phyloP scores from a whole-genome alignment of 106 monocot species.

The Dactylorhiza incarnata region DNA sequence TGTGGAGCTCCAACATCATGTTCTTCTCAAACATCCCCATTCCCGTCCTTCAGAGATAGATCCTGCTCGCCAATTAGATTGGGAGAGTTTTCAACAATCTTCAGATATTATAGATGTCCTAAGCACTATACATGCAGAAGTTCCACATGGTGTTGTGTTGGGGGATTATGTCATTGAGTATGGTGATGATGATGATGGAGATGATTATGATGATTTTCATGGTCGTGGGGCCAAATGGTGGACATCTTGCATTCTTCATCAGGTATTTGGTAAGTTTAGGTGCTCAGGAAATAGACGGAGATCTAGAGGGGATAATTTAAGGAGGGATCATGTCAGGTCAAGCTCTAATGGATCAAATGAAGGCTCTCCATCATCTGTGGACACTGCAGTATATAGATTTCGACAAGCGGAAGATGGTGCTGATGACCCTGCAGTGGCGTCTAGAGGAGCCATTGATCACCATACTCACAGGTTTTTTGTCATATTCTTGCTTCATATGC shows the following conservation, averaged over 20 bases:
- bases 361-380: constrained; percentile 19
- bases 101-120: constrained; percentile 39
- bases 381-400: constrained; percentile 9
- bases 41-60: constrained; percentile 34
- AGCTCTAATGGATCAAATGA: constrained; percentile 14
- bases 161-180: constrained; percentile 48
- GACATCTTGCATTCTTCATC: constrained; percentile 34
- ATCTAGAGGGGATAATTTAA: constrained; percentile 11
- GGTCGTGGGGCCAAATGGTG: constrained; percentile 33
- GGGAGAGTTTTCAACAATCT: constrained; percentile 42
- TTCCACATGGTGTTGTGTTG: constrained; percentile 33
- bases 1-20: constrained; percentile 20
- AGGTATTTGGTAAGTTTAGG: constrained; percentile 27
- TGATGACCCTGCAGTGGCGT: background rate
- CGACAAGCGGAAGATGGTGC: constrained; percentile 17
- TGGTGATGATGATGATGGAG: constrained; percentile 15
- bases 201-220: constrained; percentile 30
- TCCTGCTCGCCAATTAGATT: constrained; percentile 27
- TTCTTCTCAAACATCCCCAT: constrained; percentile 22
- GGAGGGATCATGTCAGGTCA: constrained; percentile 2
- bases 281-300: constrained; percentile 23
- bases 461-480: constrained; percentile 1
- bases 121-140: constrained; percentile 36
- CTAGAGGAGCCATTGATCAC: background rate
- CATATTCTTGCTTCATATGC: background rate